Percentiles rank a stretch among this genome's conserved stretches.
phyloP scores from a whole-genome alignment of 2,329 filamentous ascomycete genomes.

The Ophiostoma himal-ulmi region DNA sequence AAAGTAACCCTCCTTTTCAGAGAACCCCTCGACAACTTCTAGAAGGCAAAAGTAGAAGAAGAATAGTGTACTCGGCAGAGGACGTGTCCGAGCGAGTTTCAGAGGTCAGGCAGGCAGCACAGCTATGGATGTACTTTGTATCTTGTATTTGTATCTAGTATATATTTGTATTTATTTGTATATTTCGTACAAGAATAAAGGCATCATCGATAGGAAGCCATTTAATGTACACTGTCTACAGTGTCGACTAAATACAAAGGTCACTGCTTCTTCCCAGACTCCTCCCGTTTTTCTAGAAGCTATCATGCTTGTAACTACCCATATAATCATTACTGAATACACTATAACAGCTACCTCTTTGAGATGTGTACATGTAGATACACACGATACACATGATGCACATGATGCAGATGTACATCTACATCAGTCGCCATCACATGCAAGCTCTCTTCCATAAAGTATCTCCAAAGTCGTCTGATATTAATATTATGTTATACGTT shows the following conservation, averaged over 20 bases:
- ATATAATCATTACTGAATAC: too few species aligned
- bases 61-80: neutral
- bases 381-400: too few species aligned
- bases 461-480: too few species aligned
- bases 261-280: neutral
- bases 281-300: too few species aligned
- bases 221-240: neutral
- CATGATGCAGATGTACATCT: too few species aligned
- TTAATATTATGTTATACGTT: too few species aligned
- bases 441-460: too few species aligned
- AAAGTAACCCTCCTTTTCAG: neutral
- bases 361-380: too few species aligned
- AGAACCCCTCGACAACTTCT: neutral
- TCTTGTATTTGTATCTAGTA: neutral
- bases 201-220: neutral
- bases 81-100: neutral
- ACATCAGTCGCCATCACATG: too few species aligned
- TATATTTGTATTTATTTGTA: too few species aligned
- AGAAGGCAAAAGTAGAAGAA: slow-evolving; percentile 1
- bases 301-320: too few species aligned
- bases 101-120: neutral
- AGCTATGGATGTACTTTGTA: neutral
- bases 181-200: neutral
- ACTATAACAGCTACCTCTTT: too few species aligned
- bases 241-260: neutral